Evolutionary conservation across 495 filamentous ascomycete species (phyloP).

Genomic region (Hypoxylon trugodes): DNA sequence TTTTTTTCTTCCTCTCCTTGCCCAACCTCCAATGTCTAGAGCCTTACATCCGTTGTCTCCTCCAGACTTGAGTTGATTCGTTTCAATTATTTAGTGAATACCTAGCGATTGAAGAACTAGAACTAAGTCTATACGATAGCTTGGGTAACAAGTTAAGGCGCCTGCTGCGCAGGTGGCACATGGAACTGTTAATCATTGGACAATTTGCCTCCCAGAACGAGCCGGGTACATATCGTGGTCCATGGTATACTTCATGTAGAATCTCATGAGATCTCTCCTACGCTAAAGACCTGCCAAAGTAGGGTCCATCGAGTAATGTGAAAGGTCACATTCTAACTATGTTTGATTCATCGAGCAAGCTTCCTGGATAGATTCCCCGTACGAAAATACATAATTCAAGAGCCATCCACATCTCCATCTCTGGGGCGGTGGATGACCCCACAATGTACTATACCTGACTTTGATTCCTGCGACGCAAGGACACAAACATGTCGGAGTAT

Average conservation of each 20-base stretch:
- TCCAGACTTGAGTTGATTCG: slow-evolving; percentile 1
- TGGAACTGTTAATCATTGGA: slow-evolving; percentile 19
- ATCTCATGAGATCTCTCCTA: background rate
- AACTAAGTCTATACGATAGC: slow-evolving; percentile 3
- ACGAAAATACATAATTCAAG: slow-evolving; percentile 3
- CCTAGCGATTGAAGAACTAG: slow-evolving; percentile 1
- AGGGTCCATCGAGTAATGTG: background rate
- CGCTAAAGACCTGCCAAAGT: background rate
- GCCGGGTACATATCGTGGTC: slow-evolving; percentile 6
- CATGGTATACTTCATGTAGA: background rate
- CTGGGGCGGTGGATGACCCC: background rate
- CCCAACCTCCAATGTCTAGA: background rate
- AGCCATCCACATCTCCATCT: too few relatives aligned
- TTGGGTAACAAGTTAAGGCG: slow-evolving; percentile 4
- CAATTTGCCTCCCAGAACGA: slow-evolving; percentile 14
- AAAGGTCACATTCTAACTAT: background rate
- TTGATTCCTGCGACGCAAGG: background rate
- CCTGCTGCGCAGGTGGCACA: slow-evolving; percentile 6
- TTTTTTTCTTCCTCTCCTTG: slow-evolving; percentile 11
- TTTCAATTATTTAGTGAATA: slow-evolving; percentile 8
- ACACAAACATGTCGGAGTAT: slow-evolving; percentile 2
- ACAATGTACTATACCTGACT: background rate
- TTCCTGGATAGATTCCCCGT: background rate
- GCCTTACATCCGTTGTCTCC: slow-evolving; percentile 5
- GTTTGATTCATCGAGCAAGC: slow-evolving; percentile 1